Evolutionary conservation across 805 yeast genomes (phyloP).

Genomic region (Clavispora fructus): DNA sequence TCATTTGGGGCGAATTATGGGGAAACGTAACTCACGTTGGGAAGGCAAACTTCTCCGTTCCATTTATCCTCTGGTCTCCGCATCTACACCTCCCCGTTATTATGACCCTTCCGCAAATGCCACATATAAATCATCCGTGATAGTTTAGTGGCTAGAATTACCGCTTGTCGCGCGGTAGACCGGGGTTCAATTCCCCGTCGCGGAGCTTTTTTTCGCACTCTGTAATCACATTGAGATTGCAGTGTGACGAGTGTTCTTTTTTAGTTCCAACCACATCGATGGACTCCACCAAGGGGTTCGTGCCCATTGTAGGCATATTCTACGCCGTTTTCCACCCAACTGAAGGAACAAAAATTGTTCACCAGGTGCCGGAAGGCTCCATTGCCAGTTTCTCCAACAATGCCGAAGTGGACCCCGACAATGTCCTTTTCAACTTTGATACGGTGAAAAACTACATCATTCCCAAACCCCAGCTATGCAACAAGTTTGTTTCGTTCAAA

Average conservation of each 20-base stretch:
- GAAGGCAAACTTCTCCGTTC: too few relatives aligned
- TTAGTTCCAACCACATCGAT: conserved; percentile 8
- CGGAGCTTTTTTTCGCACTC: conserved; percentile 11
- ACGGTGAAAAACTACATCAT: conserved; percentile 84
- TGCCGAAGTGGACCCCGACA: conserved; percentile 3
- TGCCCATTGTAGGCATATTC: conserved; percentile 83
- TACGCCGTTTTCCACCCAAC: conserved; percentile 93
- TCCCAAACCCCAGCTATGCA: conserved; percentile 90
- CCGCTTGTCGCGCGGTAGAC: conserved; percentile 21
- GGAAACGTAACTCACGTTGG: too few relatives aligned
- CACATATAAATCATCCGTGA: conserved; percentile 7
- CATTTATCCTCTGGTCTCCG: too few relatives aligned
- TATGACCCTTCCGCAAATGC: too few relatives aligned
- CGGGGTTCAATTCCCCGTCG: conserved; percentile 22
- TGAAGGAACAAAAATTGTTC: conserved; percentile 87
- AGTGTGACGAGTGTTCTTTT: background rate
- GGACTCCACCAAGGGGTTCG: conserved; percentile 57
- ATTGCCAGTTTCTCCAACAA: conserved; percentile 21
- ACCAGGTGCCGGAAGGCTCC: conserved; percentile 83
- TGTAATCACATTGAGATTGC: background rate
- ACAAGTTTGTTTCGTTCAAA: conserved; percentile 69
- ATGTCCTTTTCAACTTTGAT: conserved; percentile 65
- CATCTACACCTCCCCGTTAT: too few relatives aligned
- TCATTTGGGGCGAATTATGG: too few relatives aligned
- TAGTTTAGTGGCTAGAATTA: conserved; percentile 20